phyloP scores from a whole-genome alignment of 1,284 basidiomycete genomes.

The Heterobasidion occidentale region DNA sequence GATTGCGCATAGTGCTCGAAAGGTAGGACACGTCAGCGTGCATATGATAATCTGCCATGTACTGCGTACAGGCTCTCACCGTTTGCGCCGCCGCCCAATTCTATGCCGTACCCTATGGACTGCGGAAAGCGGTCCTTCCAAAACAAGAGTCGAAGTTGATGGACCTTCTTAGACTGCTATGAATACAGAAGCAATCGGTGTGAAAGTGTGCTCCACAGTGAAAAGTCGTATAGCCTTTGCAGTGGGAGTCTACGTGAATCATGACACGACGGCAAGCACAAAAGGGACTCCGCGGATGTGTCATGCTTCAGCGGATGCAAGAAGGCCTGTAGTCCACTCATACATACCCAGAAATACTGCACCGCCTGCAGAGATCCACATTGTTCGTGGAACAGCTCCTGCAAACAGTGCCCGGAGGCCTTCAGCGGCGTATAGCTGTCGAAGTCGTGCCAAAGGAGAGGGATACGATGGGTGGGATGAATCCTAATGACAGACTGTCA shows the following conservation, averaged over 20 bases:
- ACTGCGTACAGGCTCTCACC: background rate
- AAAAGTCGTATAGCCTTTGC: background rate
- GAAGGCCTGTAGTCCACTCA: conserved; percentile 48
- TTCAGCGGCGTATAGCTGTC: conserved; percentile 65
- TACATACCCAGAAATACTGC: conserved; percentile 96
- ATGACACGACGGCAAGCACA: background rate
- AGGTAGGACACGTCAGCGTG: background rate
- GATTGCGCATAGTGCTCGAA: background rate
- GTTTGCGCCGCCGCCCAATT: background rate
- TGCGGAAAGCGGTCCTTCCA: too few species aligned
- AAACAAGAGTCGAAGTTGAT: too few species aligned
- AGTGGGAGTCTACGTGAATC: background rate
- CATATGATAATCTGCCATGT: background rate
- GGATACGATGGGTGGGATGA: conserved; percentile 41
- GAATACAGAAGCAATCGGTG: background rate
- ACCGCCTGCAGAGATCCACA: conserved; percentile 96
- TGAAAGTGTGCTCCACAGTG: background rate
- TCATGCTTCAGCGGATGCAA: conserved; percentile 4
- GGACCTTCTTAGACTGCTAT: too few species aligned
- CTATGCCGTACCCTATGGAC: background rate
- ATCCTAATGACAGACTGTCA: conserved; percentile 27
- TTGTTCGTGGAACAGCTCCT: conserved; percentile 84
- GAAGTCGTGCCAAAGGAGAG: conserved; percentile 47
- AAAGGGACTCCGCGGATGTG: background rate
- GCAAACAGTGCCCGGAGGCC: conserved; percentile 76